These are phyloP conservation scores for Moricandia moricandioides DNA, from an alignment of 345 rosid genomes.

Conservation along the genomic window DNA sequence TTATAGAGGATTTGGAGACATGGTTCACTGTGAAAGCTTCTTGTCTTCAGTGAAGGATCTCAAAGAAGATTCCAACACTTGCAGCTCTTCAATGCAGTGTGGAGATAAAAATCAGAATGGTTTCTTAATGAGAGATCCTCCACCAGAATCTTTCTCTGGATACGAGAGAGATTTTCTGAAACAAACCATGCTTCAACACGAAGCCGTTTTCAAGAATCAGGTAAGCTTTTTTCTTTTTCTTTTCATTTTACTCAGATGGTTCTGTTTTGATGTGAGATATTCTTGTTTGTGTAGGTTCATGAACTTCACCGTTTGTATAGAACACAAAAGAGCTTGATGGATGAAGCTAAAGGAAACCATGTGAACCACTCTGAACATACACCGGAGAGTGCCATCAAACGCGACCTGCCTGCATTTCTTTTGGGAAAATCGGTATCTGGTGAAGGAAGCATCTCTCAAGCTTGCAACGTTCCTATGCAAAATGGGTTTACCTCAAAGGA, in stretches of 20 bases:
- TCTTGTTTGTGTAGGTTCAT: slow-evolving; percentile 15
- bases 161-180: slow-evolving; percentile 59
- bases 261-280: not conserved
- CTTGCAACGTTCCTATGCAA: slow-evolving; percentile 49
- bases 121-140: slow-evolving; percentile 42
- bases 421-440: slow-evolving; percentile 47
- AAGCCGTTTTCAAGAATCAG: slow-evolving; percentile 80
- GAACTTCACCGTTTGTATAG: slow-evolving; percentile 73
- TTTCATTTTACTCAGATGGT: not conserved
- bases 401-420: slow-evolving; percentile 56
- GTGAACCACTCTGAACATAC: slow-evolving; percentile 24
- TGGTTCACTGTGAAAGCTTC: slow-evolving; percentile 68
- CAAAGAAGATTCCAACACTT: slow-evolving; percentile 65
- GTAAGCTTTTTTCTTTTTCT: slow-evolving; percentile 31
- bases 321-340: slow-evolving; percentile 68
- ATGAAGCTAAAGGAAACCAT: slow-evolving; percentile 45
- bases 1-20: slow-evolving; percentile 67
- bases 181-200: slow-evolving; percentile 81
- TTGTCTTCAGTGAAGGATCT: slow-evolving; percentile 73
- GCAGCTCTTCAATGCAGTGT: slow-evolving; percentile 55
- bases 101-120: slow-evolving; percentile 56
- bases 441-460: slow-evolving; percentile 48
- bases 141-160: slow-evolving; percentile 45
- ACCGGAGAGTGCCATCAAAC: slow-evolving; percentile 44
- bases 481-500: slow-evolving; percentile 57